A percentile compares a stretch with the other conserved stretches of the same genome.
Conservation (phyloP, 1,139 yeast genomes). For the Pneumocystis jirovecii region DNA sequence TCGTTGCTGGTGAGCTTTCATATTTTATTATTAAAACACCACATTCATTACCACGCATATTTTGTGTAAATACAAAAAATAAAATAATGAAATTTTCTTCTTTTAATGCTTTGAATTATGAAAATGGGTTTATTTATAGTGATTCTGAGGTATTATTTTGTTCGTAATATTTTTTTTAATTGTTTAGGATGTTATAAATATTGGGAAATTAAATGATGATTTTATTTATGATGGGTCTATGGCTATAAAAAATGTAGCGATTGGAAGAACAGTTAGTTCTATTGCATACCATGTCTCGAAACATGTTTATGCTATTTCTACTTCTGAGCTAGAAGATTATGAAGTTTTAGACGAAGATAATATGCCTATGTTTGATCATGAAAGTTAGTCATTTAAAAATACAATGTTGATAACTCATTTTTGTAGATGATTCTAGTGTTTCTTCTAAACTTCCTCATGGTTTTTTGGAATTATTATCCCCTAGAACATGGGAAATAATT, state of each 20-base stretch:
- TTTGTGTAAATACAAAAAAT: constrained; percentile 35
- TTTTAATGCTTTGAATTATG: constrained; percentile 13
- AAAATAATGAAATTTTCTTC: constrained; percentile 36
- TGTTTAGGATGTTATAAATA: constrained; percentile 45
- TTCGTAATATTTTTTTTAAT: background rate
- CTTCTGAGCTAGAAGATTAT: constrained; percentile 45
- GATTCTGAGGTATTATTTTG: background rate
- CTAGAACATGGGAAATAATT: constrained; percentile 60
- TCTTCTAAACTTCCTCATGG: constrained; percentile 47
- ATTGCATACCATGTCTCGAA: constrained; percentile 61
- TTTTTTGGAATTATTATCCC: constrained; percentile 50
- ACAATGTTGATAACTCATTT: constrained; percentile 36
- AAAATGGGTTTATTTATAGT: background rate
- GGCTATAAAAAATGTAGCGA: constrained; percentile 40
- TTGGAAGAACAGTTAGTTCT: constrained; percentile 51
- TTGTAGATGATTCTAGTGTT: constrained; percentile 28
- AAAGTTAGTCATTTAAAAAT: constrained; percentile 3
- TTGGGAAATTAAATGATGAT: constrained; percentile 39
- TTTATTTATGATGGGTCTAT: constrained; percentile 48
- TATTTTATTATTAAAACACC: constrained; percentile 50
- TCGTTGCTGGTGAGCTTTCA: constrained; percentile 66
- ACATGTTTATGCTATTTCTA: constrained; percentile 50
- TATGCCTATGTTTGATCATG: constrained; percentile 17
- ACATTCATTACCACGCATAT: constrained; percentile 51
- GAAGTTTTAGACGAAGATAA: constrained; percentile 66